A percentile compares a stretch with the other conserved stretches of the same genome.
Evolutionary conservation across 2,329 filamentous ascomycete genomes (phyloP).

Genomic region (Fusarium anthophilum): DNA sequence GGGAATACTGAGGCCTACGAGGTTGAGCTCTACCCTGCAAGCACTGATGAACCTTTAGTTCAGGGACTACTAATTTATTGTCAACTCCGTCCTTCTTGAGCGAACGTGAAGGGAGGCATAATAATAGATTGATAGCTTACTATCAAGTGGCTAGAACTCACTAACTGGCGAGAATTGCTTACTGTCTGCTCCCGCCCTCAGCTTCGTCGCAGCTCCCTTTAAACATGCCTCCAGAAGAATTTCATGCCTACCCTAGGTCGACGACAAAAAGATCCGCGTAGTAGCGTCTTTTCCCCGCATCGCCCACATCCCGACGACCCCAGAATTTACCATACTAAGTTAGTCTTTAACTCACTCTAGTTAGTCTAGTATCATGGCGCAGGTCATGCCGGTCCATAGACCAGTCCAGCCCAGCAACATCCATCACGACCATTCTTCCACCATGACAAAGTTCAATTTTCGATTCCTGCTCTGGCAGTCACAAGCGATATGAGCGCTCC

Average conservation of each 20-base stretch:
- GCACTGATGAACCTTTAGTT: too few relatives aligned
- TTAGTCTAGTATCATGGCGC: background rate
- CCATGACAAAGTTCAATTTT: background rate
- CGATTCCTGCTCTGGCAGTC: accelerated
- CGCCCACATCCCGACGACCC: background rate
- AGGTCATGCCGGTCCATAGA: background rate
- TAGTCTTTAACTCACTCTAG: too few relatives aligned
- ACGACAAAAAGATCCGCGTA: background rate
- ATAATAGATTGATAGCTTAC: background rate
- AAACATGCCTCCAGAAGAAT: background rate
- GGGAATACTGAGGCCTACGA: accelerated
- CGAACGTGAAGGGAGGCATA: too few relatives aligned
- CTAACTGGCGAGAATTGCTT: accelerated
- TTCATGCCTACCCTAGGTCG: background rate
- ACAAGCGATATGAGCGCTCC: background rate
- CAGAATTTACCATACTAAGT: background rate
- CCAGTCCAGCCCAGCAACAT: background rate
- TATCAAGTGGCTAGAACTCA: accelerated
- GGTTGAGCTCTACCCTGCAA: too few relatives aligned
- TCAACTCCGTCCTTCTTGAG: too few relatives aligned
- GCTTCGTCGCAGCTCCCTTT: background rate
- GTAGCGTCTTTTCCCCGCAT: background rate
- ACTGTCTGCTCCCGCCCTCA: background rate
- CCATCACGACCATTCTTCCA: background rate
- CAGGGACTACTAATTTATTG: accelerated